phyloP scores from a whole-genome alignment of 2,329 filamentous ascomycete species.

The Cadophora sp. region DNA sequence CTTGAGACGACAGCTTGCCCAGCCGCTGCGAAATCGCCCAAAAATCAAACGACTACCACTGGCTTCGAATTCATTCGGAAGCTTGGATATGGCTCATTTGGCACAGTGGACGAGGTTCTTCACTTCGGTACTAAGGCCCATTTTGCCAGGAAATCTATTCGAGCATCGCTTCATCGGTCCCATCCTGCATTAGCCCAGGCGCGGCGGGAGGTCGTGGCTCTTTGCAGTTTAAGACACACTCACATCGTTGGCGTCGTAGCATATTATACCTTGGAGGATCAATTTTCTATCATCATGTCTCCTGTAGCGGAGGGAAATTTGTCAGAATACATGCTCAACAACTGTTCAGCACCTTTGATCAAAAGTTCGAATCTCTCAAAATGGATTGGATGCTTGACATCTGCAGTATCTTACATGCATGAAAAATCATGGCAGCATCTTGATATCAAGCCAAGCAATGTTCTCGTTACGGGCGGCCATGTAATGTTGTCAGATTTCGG shows the following conservation, averaged over 20 bases:
- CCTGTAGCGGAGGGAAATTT: slow-evolving; percentile 19
- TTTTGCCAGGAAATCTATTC: slow-evolving; percentile 19
- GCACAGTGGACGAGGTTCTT: slow-evolving; percentile 18
- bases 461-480: slow-evolving; percentile 8
- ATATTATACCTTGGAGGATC: slow-evolving; percentile 17
- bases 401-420: slow-evolving; percentile 21
- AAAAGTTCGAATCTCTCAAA: slow-evolving; percentile 13
- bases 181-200: not conserved
- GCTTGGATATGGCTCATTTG: slow-evolving; percentile 19
- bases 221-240: slow-evolving; percentile 13
- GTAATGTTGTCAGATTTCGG: slow-evolving; percentile 21
- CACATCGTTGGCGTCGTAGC: slow-evolving; percentile 17
- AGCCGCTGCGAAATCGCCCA: not conserved
- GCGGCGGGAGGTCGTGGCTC: slow-evolving; percentile 15
- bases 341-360: not conserved
- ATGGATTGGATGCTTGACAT: slow-evolving; percentile 19
- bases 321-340: slow-evolving; percentile 15
- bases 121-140: not conserved
- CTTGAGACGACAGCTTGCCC: not conserved
- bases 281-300: slow-evolving; percentile 19
- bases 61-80: slow-evolving; percentile 11
- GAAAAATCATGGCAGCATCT: slow-evolving; percentile 18
- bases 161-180: not conserved
- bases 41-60: not conserved
- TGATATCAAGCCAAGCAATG: slow-evolving; percentile 24